Conservation (phyloP, 2,329 filamentous ascomycete genomes). For the Aureobasidium sp. region DNA sequence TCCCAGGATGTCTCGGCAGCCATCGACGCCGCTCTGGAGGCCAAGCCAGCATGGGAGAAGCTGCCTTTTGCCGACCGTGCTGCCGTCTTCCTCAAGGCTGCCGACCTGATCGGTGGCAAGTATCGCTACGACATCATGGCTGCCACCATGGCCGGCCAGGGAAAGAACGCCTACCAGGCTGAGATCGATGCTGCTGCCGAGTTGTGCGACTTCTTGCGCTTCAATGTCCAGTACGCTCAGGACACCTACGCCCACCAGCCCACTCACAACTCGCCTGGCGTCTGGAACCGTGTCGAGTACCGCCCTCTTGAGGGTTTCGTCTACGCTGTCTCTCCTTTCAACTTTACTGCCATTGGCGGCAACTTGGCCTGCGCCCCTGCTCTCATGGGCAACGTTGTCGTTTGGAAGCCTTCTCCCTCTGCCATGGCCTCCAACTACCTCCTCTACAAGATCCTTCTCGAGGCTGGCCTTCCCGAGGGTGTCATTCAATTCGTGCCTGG, state of each 20-base stretch:
- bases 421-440: constrained; percentile 89
- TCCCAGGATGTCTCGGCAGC: constrained; percentile 67
- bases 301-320: constrained; percentile 90
- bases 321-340: constrained; percentile 90
- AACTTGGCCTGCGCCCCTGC: constrained; percentile 80
- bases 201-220: constrained; percentile 83
- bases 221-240: constrained; percentile 90
- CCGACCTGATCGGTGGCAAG: constrained; percentile 81
- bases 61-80: constrained; percentile 86
- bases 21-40: constrained; percentile 78
- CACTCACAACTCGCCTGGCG: constrained; percentile 68
- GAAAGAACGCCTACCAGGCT: constrained; percentile 99
- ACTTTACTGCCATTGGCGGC: constrained; percentile 91
- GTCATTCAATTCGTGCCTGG: constrained; percentile 94
- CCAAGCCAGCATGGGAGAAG: constrained; percentile 77
- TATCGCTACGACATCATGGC: constrained; percentile 98
- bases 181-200: constrained; percentile 96
- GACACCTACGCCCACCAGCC: constrained; percentile 86
- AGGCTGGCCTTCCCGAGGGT: constrained; percentile 80
- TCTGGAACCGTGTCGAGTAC: constrained; percentile 91
- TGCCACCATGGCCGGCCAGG: constrained; percentile 89
- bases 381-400: constrained; percentile 84
- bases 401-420: constrained; percentile 93
- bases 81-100: constrained; percentile 91
- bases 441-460: constrained; percentile 80